Percentiles rank a stretch among this genome's conserved stretches.
Conservation (phyloP, 2,329 filamentous ascomycete species). For the Xylaria sp. region DNA sequence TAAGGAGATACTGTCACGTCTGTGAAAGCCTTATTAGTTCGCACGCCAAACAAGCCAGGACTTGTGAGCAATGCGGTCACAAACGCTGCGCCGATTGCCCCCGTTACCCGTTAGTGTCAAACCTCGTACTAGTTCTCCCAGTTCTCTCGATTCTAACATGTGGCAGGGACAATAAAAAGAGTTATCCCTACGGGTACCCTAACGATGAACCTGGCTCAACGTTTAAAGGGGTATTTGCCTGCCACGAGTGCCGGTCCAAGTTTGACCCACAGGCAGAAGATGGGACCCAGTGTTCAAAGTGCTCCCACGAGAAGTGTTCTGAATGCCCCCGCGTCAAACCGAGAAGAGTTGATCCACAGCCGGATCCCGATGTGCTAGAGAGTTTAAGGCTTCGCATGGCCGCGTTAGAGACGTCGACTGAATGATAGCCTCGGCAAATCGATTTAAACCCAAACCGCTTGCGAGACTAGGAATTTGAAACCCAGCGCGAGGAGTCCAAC, state of each 20-base stretch:
- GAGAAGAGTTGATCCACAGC: constrained; percentile 68
- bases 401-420: constrained; percentile 27
- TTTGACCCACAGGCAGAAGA: constrained; percentile 63
- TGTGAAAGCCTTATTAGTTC: constrained; percentile 72
- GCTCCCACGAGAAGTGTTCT: constrained; percentile 68
- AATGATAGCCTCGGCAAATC: constrained; percentile 3
- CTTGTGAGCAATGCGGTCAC: constrained; percentile 76
- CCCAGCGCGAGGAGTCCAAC: not conserved
- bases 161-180: constrained; percentile 70
- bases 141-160: constrained; percentile 22
- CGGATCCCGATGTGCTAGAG: constrained; percentile 68
- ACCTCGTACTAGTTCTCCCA: not conserved
- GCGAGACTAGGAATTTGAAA: not conserved
- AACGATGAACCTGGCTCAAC: constrained; percentile 68
- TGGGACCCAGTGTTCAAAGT: constrained; percentile 66
- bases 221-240: constrained; percentile 65
- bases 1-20: constrained; percentile 79
- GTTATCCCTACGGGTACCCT: constrained; percentile 76
- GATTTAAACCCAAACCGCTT: not conserved
- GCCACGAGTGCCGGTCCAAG: constrained; percentile 69
- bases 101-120: constrained; percentile 74
- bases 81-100: constrained; percentile 82
- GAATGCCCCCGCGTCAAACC: constrained; percentile 68
- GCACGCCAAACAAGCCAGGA: constrained; percentile 60
- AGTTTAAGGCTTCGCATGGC: constrained; percentile 58